Evolutionary conservation across 257 asterid species (phyloP).

Genomic region (Plectranthus barbatus): DNA sequence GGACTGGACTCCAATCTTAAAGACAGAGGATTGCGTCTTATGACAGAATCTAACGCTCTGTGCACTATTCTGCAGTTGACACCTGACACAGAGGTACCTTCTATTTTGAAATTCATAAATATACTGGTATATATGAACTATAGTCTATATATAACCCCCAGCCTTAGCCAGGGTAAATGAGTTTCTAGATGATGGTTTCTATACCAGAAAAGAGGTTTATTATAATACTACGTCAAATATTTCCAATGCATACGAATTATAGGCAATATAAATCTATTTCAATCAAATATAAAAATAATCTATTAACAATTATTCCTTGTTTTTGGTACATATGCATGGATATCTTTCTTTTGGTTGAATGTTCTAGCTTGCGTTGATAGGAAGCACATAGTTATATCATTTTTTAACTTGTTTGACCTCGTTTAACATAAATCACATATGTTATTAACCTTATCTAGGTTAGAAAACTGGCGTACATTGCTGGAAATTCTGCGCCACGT

Average conservation of each 20-base stretch:
- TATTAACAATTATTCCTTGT: background rate
- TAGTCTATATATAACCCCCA: background rate
- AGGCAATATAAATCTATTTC: slow-evolving; percentile 4
- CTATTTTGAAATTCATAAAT: background rate
- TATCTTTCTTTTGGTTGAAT: background rate
- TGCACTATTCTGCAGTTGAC: slow-evolving; percentile 68
- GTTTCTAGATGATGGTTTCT: slow-evolving; percentile 3
- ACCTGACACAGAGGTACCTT: slow-evolving; percentile 75
- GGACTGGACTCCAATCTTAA: slow-evolving; percentile 22
- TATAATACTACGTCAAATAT: background rate
- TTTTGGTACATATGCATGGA: background rate
- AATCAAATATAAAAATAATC: background rate
- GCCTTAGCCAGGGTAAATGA: background rate
- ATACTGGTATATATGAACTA: background rate
- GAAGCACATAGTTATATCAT: background rate
- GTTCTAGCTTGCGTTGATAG: background rate
- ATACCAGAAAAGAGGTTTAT: background rate
- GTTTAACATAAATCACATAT: background rate
- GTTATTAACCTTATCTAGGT: slow-evolving; percentile 44
- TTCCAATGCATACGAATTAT: slow-evolving; percentile 4
- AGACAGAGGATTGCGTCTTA: slow-evolving; percentile 71
- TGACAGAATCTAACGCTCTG: slow-evolving; percentile 58
- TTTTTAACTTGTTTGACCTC: background rate
- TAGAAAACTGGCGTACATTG: slow-evolving; percentile 68
- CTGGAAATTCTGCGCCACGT: slow-evolving; percentile 73